Base-by-base conservation (phyloP, 1,284 basidiomycete genomes). In the Trametes versicolor region DNA sequence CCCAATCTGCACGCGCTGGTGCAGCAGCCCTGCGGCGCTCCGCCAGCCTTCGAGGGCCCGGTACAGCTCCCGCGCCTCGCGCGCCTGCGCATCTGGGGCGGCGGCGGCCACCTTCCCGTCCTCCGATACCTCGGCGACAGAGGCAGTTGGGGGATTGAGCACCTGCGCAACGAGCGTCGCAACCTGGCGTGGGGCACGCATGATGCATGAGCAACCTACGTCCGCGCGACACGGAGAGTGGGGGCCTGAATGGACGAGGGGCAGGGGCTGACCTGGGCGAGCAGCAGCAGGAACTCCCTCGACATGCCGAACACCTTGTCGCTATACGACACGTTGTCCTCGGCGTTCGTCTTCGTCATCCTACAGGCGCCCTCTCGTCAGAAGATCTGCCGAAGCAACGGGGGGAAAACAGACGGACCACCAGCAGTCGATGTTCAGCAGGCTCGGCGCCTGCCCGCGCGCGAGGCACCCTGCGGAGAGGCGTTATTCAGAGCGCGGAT, bases 271-370 rank as follows among this genome's bases (percentile, higher is more conserved):
- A 78, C 76, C 68, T 75, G 67, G 49, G 77, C 75, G 56, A 79
- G 72, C 57, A 76, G 57, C 39, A 75, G 73, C 13, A 79, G 71
- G 55, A 78, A 74, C 39, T 70, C 63, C 56, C 75, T 75, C 43
- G 73, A 81, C 73, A 80, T 79, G 63, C 83, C 84, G 71, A 84
- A 82, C 62, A 81, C 79, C 70, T 79, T 82, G 72, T 86, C 84
- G 32, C 83, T 79, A 61, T 63, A 79, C 76, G 76, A 80, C 36
- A 68, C 65, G 23, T 37, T 67, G 57, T 73, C 71, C 70, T 68
- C 75, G 69, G 72, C 78, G 75, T 75, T 79, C 74, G 64, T 77
- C 73, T 68, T 74, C 49, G 61, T 68, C 69, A 60, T 55, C 67
- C 58, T 68, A 32, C 3, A 25, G n/a, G 37, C n/a, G 36, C 37